Evolutionary conservation across 1,284 basidiomycete species (phyloP), one percentile per base, ranked within the genome.

Genomic region (Ceratobasidium sp.): DNA sequence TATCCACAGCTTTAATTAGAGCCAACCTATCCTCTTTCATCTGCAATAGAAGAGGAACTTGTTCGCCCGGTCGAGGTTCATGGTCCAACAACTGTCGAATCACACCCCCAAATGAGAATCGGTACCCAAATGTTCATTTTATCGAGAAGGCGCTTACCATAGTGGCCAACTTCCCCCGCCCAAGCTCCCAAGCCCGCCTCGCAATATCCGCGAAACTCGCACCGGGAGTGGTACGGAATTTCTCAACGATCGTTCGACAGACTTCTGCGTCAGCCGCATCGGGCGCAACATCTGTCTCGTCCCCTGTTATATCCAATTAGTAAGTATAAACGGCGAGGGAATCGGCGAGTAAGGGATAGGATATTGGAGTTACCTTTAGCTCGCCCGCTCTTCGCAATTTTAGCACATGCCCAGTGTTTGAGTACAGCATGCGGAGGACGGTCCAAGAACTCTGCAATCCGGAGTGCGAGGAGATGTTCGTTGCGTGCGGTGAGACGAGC

Each of bases 171-270:
- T 91, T 89, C 0, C 89, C 88, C 62, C 96, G 84, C 0, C 98
- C 97, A 1, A 92, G 91, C 81, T 96, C 93, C 96, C 96, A 99
- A 24, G 97, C 97, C 51, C 91, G 91, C 82, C 91, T 90, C 0
- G 98, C 97, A 78, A 99, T 97, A 77, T 98, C 97, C 11, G 97
- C 96, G 81, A 96, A 98, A 80, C 94, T 96, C 29, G 98, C 93
- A 2, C 83, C 80, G 77, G 80, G 82, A 24, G 92, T 83, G 71
- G 88, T 86, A 79, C 91, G 87, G 75, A 98, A 97, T 82, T 98
- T 98, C 77, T 91, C 89, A 0, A 97, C 95, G 67, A 98, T 98
- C 63, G 90, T 84, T 44, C 85, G 85, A 79, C 95, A 96, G 5
- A 98, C 85, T 56, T 89, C 90, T 59, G 94, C 92, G 78, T 98